A percentile compares a stretch with the other conserved stretches of the same genome.
These are phyloP conservation scores for Globisporangium middletonii DNA, from an alignment of 352 stramenopile genomes.

Conservation along the genomic window DNA sequence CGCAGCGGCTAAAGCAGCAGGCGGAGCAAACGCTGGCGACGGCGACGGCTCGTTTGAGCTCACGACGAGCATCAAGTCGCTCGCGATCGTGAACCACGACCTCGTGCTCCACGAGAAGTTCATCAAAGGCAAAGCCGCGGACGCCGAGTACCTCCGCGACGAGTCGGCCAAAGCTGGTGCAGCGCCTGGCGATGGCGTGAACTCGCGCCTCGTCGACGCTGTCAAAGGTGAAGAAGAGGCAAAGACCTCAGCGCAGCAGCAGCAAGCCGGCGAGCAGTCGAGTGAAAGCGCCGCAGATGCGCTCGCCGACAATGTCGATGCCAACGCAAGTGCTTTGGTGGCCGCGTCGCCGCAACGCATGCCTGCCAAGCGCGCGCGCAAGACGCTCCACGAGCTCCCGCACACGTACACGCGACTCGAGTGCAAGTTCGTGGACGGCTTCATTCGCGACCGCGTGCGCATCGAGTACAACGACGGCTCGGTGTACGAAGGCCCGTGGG, in stretches of 20 bases:
- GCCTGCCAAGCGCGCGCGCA: slow-evolving; percentile 9
- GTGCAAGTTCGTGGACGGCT: slow-evolving; percentile 63
- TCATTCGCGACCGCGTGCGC: slow-evolving; percentile 51
- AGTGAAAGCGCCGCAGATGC: not conserved
- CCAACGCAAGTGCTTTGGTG: not conserved
- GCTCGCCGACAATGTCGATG: not conserved
- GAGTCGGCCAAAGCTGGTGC: slow-evolving; percentile 11
- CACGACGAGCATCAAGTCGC: slow-evolving; percentile 33
- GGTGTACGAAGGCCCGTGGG: slow-evolving; percentile 75
- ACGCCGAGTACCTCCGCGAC: slow-evolving; percentile 54
- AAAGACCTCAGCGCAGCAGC: not conserved
- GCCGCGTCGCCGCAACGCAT: not conserved
- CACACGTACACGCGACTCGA: slow-evolving; percentile 70
- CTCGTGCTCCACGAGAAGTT: slow-evolving; percentile 63
- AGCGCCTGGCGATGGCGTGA: not conserved
- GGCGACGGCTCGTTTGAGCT: slow-evolving; percentile 23
- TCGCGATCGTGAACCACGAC: slow-evolving; percentile 75
- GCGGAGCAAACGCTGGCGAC: slow-evolving; percentile 1
- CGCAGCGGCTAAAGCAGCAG: slow-evolving; percentile 9
- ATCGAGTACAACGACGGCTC: slow-evolving; percentile 80
- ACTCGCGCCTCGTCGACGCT: not conserved
- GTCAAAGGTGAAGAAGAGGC: slow-evolving; percentile 4
- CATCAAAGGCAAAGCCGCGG: slow-evolving; percentile 48
- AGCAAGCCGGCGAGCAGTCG: not conserved
- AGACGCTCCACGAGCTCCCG: slow-evolving; percentile 30